Conservation (phyloP, 352 stramenopile species). For the Phytophthora palmivora region DNA sequence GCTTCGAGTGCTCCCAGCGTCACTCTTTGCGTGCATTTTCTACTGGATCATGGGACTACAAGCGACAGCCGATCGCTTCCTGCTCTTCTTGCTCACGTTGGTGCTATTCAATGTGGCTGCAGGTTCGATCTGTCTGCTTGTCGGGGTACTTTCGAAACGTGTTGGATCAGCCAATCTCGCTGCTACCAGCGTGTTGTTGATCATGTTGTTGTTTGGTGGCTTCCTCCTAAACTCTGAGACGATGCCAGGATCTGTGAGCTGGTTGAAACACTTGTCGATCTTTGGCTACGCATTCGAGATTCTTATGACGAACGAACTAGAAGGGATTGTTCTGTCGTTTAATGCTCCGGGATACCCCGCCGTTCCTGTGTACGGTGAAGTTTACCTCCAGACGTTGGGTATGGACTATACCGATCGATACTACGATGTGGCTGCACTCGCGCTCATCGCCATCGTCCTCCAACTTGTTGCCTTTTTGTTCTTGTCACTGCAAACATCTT, state of each 20-base stretch:
- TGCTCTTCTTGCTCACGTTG: slow-evolving; percentile 73
- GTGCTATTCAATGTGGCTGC: slow-evolving; percentile 85
- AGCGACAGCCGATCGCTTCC: slow-evolving; percentile 57
- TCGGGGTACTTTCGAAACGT: slow-evolving; percentile 66
- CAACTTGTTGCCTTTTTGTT: slow-evolving; percentile 74
- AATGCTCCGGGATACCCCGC: slow-evolving; percentile 77
- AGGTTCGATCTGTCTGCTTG: slow-evolving; percentile 76
- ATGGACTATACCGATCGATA: slow-evolving; percentile 84
- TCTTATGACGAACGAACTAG: slow-evolving; percentile 88
- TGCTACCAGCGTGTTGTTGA: slow-evolving; percentile 74
- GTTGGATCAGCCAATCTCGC: slow-evolving; percentile 78
- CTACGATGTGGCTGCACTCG: slow-evolving; percentile 71
- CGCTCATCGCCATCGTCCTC: slow-evolving; percentile 53
- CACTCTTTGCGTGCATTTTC: slow-evolving; percentile 83
- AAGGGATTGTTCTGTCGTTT: slow-evolving; percentile 78
- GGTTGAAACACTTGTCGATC: slow-evolving; percentile 84
- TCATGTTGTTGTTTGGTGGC: slow-evolving; percentile 88
- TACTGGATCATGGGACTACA: slow-evolving; percentile 91
- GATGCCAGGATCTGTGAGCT: slow-evolving; percentile 67
- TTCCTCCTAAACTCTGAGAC: slow-evolving; percentile 88
- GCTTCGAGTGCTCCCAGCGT: slow-evolving; percentile 74
- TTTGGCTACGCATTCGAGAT: slow-evolving; percentile 91
- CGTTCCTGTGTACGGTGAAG: slow-evolving; percentile 82
- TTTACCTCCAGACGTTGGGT: slow-evolving; percentile 84
- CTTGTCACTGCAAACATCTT: slow-evolving; percentile 66